Percentiles rank a stretch among this genome's conserved stretches.
phyloP scores from a whole-genome alignment of 129 eudicot species.

The Erigeron canadensis region DNA sequence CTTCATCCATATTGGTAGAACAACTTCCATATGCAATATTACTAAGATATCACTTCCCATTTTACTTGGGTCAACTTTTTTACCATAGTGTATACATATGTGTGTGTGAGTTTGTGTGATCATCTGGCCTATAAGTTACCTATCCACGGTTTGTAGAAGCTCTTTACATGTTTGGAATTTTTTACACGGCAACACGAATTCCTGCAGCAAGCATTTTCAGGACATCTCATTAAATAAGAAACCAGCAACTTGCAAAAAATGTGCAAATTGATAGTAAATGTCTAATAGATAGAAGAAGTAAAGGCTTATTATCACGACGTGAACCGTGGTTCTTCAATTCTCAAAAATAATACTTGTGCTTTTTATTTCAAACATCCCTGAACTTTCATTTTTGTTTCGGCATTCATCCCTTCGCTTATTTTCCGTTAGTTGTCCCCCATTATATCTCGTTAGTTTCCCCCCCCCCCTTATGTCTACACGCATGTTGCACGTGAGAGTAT shows the following conservation, averaged over 20 bases:
- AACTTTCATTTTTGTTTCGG: too few relatives aligned
- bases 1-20: background rate
- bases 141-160: conserved; percentile 42
- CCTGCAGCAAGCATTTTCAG: conserved; percentile 8
- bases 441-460: too few relatives aligned
- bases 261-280: background rate
- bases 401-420: too few relatives aligned
- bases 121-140: conserved; percentile 19
- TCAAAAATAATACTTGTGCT: too few relatives aligned
- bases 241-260: background rate
- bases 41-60: background rate
- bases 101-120: background rate
- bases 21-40: background rate
- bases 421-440: too few relatives aligned
- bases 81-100: background rate
- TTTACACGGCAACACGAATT: conserved; percentile 11
- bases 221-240: background rate
- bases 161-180: conserved; percentile 35
- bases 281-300: too few relatives aligned
- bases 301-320: too few relatives aligned
- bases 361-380: too few relatives aligned
- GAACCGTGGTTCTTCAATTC: too few relatives aligned
- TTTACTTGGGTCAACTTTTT: background rate
- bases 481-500: too few relatives aligned
- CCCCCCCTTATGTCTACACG: too few relatives aligned